These are phyloP conservation scores for Aulographum hederae DNA, from an alignment of 2,329 filamentous ascomycete species.

Conservation along the genomic window DNA sequence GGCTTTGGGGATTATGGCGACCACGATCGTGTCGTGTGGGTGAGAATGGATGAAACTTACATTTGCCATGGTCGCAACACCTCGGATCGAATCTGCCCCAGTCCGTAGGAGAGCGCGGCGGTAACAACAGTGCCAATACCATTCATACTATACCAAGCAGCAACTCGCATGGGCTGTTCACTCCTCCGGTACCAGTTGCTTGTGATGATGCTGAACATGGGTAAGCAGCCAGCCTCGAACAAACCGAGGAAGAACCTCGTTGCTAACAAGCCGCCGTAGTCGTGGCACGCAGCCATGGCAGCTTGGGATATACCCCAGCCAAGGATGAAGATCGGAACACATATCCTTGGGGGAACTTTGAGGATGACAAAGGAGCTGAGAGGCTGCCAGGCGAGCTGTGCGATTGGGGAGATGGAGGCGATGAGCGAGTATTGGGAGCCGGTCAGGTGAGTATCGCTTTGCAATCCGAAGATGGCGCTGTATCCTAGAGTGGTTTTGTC, in stretches of 20 bases:
- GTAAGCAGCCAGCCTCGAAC: slow-evolving; percentile 13
- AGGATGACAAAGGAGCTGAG: slow-evolving; percentile 42
- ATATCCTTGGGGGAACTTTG: slow-evolving; percentile 38
- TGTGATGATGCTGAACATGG: slow-evolving; percentile 25
- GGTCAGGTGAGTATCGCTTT: slow-evolving; percentile 28
- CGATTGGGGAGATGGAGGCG: slow-evolving; percentile 38
- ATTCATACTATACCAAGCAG: slow-evolving; percentile 3
- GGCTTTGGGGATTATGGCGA: background rate
- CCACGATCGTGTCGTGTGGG: too few species aligned
- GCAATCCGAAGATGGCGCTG: slow-evolving; percentile 36
- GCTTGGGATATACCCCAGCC: slow-evolving; percentile 32
- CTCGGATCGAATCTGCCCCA: slow-evolving; percentile 7
- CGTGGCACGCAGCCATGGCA: slow-evolving; percentile 21
- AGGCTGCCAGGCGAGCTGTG: slow-evolving; percentile 42
- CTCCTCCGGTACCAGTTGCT: slow-evolving; percentile 26
- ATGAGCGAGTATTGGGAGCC: slow-evolving; percentile 39
- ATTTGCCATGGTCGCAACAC: slow-evolving; percentile 21
- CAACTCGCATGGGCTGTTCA: slow-evolving; percentile 5
- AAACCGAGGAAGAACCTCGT: slow-evolving; percentile 7
- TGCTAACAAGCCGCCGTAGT: slow-evolving; percentile 6
- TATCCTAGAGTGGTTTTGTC: slow-evolving; percentile 39
- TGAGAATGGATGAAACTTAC: too few species aligned
- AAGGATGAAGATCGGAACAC: slow-evolving; percentile 32
- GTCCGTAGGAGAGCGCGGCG: slow-evolving; percentile 5
- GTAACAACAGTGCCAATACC: slow-evolving; percentile 6